Evolutionary conservation across 108 stramenopile species (phyloP).

Genomic region (Thalassiosira profunda): DNA sequence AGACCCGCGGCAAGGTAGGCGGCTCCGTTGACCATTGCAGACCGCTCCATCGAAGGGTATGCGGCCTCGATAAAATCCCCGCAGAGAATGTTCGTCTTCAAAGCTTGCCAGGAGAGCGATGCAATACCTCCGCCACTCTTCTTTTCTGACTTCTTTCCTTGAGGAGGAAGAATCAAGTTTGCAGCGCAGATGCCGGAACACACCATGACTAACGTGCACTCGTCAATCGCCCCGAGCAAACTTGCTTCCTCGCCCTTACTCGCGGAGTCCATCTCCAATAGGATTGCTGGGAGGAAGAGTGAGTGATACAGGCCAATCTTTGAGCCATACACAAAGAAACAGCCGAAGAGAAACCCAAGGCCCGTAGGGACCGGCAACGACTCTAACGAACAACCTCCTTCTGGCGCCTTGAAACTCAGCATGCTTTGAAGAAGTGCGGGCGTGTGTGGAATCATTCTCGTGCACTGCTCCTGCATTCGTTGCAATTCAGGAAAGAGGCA

Average conservation of each 20-base stretch:
- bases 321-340: constrained; percentile 74
- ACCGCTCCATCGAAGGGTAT: constrained; percentile 86
- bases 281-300: constrained; percentile 73
- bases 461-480: no score
- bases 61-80: constrained; percentile 89
- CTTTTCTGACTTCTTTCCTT: no score
- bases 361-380: constrained; percentile 30
- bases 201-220: constrained; percentile 77
- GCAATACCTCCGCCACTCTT: not conserved
- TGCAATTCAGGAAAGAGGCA: no score
- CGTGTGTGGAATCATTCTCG: no score
- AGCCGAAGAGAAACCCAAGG: constrained; percentile 48
- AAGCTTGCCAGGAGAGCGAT: constrained; percentile 53
- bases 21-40: constrained; percentile 49
- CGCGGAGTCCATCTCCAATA: constrained; percentile 82
- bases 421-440: no score
- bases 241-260: constrained; percentile 33
- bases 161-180: constrained; percentile 41
- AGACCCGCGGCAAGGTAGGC: constrained; percentile 75
- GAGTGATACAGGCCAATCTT: constrained; percentile 85
- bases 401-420: no score
- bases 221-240: constrained; percentile 74
- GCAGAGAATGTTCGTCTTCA: constrained; percentile 73
- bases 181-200: constrained; percentile 80
- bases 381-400: no score